These are phyloP conservation scores for Podospora appendiculata DNA, from an alignment of 495 filamentous ascomycete genomes.

Conservation along the genomic window DNA sequence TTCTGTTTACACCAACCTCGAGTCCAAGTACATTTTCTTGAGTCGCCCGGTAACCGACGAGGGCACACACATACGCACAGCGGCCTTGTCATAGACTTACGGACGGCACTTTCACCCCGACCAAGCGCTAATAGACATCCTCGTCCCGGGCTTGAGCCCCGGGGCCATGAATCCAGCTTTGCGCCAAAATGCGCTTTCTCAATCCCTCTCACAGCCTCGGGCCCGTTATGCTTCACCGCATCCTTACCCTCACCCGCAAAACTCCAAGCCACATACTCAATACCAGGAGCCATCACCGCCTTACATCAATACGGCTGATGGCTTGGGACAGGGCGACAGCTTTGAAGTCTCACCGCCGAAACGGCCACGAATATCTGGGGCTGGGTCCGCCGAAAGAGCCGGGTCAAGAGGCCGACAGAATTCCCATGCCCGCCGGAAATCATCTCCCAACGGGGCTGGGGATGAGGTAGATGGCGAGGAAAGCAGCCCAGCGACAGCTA, in stretches of 20 bases:
- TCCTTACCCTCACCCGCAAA: constrained; percentile 8
- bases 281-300: constrained; percentile 24
- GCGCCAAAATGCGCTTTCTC: constrained; percentile 4
- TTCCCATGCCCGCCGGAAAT: not conserved
- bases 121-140: too few species aligned
- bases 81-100: too few species aligned
- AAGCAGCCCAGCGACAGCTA: not conserved
- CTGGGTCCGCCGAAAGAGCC: not conserved
- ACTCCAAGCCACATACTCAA: constrained; percentile 10
- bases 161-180: constrained; percentile 12
- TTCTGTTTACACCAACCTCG: too few species aligned
- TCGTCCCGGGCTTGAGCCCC: constrained; percentile 20
- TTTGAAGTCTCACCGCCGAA: constrained; percentile 19
- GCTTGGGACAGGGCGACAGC: not conserved
- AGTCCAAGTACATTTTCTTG: too few species aligned
- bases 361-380: constrained; percentile 10
- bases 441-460: not conserved
- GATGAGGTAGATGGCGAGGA: constrained; percentile 14
- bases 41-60: too few species aligned
- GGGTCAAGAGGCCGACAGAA: not conserved
- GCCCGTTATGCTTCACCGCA: constrained; percentile 11
- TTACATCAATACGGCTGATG: constrained; percentile 15
- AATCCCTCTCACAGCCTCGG: not conserved
- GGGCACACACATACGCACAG: too few species aligned
- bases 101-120: too few species aligned